Conservation (phyloP, 768 basidiomycete genomes). For the Lepiota brunneoincarnata region DNA sequence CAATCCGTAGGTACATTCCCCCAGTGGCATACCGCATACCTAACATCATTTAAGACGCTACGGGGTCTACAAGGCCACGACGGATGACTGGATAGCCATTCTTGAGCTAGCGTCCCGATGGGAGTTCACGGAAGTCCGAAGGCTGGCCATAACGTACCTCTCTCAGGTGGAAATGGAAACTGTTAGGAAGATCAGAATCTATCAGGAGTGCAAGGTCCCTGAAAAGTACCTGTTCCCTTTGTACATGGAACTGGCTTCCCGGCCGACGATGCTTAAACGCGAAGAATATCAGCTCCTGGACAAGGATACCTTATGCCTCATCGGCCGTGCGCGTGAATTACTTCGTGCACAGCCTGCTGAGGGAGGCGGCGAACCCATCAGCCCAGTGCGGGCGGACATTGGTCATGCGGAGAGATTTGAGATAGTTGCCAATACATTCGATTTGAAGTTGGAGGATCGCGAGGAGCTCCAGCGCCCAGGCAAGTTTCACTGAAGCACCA, state of each 20-base stretch:
- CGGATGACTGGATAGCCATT: slow-evolving; percentile 58
- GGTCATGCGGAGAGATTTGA: not conserved
- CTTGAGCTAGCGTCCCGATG: slow-evolving; percentile 55
- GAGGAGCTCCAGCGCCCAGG: not conserved
- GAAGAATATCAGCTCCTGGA: slow-evolving; percentile 2
- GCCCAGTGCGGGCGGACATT: not conserved
- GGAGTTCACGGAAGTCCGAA: slow-evolving; percentile 54
- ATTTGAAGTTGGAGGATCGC: not conserved
- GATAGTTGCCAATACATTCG: not conserved
- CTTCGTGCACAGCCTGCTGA: not conserved
- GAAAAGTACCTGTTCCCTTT: slow-evolving; percentile 46
- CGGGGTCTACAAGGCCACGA: slow-evolving; percentile 45
- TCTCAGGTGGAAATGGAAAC: slow-evolving; percentile 12
- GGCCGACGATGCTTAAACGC: slow-evolving; percentile 25
- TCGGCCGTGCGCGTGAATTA: slow-evolving; percentile 10
- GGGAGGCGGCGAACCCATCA: not conserved
- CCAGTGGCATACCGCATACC: slow-evolving; percentile 11
- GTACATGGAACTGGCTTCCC: slow-evolving; percentile 50
- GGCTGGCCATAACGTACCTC: slow-evolving; percentile 45
- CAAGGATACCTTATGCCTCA: not conserved
- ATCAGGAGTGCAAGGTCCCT: slow-evolving; percentile 50
- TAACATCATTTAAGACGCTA: slow-evolving; percentile 41
- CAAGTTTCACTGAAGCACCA: not conserved
- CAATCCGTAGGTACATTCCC: slow-evolving; percentile 43
- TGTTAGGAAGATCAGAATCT: slow-evolving; percentile 40